phyloP scores from a whole-genome alignment of 495 filamentous ascomycete genomes.

The Trichoderma virens region DNA sequence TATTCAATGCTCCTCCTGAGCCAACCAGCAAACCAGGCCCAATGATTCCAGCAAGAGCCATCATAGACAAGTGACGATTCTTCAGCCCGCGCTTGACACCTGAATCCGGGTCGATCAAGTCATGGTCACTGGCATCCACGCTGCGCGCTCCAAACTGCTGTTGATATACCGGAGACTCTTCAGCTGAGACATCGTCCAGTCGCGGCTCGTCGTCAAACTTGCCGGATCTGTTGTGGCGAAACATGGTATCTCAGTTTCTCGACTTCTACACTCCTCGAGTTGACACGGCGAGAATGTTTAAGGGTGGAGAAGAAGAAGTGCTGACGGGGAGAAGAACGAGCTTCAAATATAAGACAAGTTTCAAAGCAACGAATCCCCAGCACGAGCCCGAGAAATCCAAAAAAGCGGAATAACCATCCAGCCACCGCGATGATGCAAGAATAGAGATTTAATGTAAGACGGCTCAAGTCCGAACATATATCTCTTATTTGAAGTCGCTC shows the following conservation, averaged over 20 bases:
- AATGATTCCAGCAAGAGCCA: constrained; percentile 55
- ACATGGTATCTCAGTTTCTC: background rate
- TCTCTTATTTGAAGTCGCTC: background rate
- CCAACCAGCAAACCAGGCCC: constrained; percentile 48
- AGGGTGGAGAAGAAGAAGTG: background rate
- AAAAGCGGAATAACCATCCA: background rate
- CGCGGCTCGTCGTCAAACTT: constrained; percentile 3
- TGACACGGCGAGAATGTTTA: background rate
- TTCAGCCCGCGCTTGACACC: constrained; percentile 52
- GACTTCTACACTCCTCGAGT: background rate
- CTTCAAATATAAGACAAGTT: too few species aligned
- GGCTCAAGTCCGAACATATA: background rate
- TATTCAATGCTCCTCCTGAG: constrained; percentile 50
- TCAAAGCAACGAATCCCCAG: too few species aligned
- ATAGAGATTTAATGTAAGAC: background rate
- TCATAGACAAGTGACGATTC: constrained; percentile 65
- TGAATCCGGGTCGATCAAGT: constrained; percentile 36
- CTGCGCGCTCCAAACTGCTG: constrained; percentile 10
- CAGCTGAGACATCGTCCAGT: background rate
- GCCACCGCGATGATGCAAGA: constrained; percentile 1
- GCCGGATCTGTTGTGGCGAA: background rate
- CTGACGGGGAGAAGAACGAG: background rate
- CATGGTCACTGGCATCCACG: constrained; percentile 28
- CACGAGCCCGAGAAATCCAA: too few species aligned
- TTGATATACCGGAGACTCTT: background rate